Base-by-base conservation (phyloP, 1,139 yeast genomes). In the Suzukiozyma palmioleophila region DNA sequence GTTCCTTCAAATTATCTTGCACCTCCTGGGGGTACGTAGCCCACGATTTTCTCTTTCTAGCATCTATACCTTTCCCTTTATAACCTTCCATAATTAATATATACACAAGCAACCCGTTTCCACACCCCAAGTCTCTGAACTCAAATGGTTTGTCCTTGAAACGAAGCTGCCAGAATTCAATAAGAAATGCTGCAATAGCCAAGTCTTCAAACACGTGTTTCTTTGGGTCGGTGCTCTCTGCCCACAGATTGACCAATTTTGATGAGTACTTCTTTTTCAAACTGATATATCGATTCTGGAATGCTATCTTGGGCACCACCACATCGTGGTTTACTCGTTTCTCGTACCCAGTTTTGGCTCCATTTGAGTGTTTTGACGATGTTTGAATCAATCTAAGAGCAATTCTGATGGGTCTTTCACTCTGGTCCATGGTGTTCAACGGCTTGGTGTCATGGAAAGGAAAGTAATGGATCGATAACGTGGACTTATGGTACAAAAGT, bases 141-240 rank as follows among this genome's bases (percentile, higher is more conserved):
- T 83, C 81, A 56, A 87, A 79, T 10, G 32, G 33, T 2, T 63
- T 54, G 26, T 68, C 66, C 30, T 60, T 60, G 28, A 63, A 56
- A 42, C 77, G 76, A 35, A 73, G 66, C 7, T 64, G 65, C 97
- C 97, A 90, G 30, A 87, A 71, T 57, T 87, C 96, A n/a, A 90
- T 84, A 43, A 92, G 67, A 52, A 90, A 92, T 0, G 97, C 96
- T 0, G 97, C 97, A 49, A 92, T 90, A 2, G 96, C 95, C 41
- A 92, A 75, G 57, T 92, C 98, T 65, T 92, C 98, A 64, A 90
- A 92, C 0, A 90, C 97, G 62, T 92, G 98, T 58, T 92, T 92
- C 51, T 82, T 77, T 1, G 97, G 97, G 59, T 92, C 97, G 2
- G 98, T 92, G 34, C 83, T 81, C 60, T 92, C 98, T 15, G 74